Percentiles rank a stretch among this genome's conserved stretches.
Conservation (phyloP, 805 yeast genomes). For the Tetrapisispora phaffii region DNA sequence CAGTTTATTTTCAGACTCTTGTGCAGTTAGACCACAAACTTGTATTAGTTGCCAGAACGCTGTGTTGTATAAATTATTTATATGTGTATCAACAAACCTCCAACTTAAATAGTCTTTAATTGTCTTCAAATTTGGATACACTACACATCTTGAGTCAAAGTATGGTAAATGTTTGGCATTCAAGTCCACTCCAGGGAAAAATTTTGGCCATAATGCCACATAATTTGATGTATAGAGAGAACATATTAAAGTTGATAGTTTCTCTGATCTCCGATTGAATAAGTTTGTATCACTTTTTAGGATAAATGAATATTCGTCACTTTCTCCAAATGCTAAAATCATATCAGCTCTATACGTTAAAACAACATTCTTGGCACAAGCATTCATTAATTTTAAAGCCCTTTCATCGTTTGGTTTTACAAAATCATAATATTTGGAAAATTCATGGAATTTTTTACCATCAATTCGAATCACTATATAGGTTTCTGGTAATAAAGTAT, state of each 20-base stretch:
- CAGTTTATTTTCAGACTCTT: conserved; percentile 70
- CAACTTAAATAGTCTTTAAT: conserved; percentile 81
- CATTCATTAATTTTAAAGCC: conserved; percentile 75
- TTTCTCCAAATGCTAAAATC: conserved; percentile 81
- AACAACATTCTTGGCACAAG: conserved; percentile 61
- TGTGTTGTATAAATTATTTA: conserved; percentile 88
- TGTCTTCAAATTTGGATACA: conserved; percentile 55
- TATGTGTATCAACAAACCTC: conserved; percentile 96
- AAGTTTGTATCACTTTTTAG: conserved; percentile 51
- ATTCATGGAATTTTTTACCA: conserved; percentile 88
- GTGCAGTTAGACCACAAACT: conserved; percentile 58
- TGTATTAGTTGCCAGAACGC: conserved; percentile 79
- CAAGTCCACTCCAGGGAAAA: conserved; percentile 43
- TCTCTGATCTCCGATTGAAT: conserved; percentile 74
- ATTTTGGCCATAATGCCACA: conserved; percentile 52
- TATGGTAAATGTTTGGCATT: conserved; percentile 56
- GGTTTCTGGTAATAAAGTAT: conserved; percentile 64
- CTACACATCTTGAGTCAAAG: conserved; percentile 85
- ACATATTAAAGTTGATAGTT: conserved; percentile 72
- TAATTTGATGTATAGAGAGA: conserved; percentile 75
- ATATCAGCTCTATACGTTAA: conserved; percentile 57
- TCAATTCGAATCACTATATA: conserved; percentile 80
- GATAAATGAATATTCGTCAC: conserved; percentile 87
- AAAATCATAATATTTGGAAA: conserved; percentile 64
- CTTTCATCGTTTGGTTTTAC: conserved; percentile 77